Evolutionary conservation across 2,329 filamentous ascomycete genomes (phyloP), one percentile per base, ranked within the genome.

Genomic region (Fusarium sp.): DNA sequence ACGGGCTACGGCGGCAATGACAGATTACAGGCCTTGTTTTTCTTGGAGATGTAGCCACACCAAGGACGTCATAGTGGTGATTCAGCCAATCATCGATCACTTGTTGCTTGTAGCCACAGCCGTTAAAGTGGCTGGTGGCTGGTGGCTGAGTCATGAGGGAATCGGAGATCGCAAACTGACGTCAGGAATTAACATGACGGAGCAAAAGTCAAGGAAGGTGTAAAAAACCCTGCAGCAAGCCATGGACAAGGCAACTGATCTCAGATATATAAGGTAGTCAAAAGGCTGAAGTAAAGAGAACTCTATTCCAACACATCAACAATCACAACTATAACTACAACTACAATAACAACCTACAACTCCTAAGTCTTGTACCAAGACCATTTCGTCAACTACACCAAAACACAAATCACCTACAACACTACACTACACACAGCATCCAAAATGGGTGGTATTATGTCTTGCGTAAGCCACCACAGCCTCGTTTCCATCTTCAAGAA

Each of bases 391-490:
- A 63, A 43, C 31, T 58, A 48, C 61, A 62, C 24, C 20, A 21
- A 41, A 24, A 38, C 28, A 41, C 56, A 37, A 68, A 41, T 18
- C 46, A 48, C 33, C n/a, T 47, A 55, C 50, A 57, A 49, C 35
- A 70, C 58, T 59, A 50, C 53, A 59, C 52, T 52, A 63, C 43
- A 66, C 54, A 61, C 71, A 50, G 58, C 63, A 63, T 68, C 62
- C 65, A 81, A 37, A 64, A 95, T 96, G 93, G 93, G 93, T 83
- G 92, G 91, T 80, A 90, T 96, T 76, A 85, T 93, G 72, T 94
- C 92, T 79, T 94, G 92, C 78, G 92, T 95, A 92, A 76, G 92
- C 87, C 52, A 20, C 24, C 54, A 37, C 15, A 56, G n/a, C 24
- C 29, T 41, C 42, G 20, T n/a, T 10, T 13, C 23, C 24, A 15